Conservation (phyloP, 768 basidiomycete genomes). For the Coprinopsis sp. region DNA sequence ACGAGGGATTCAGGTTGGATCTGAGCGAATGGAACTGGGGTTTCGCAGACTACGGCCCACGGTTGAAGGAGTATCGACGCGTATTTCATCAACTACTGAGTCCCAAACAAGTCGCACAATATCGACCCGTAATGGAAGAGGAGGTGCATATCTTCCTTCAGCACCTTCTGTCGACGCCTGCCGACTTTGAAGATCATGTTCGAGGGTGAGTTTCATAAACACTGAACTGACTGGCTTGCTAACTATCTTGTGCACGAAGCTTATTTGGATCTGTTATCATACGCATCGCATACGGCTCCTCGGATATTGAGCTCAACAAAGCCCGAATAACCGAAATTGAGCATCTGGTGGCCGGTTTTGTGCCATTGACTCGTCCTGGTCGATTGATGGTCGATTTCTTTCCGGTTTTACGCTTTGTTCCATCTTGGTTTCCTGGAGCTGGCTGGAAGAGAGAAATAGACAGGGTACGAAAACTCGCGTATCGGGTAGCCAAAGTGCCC, state of each 20-base stretch:
- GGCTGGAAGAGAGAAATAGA: not conserved
- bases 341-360: not conserved
- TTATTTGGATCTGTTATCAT: constrained; percentile 38
- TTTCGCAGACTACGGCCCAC: constrained; percentile 26
- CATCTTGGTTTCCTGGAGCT: not conserved
- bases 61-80: constrained; percentile 41
- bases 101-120: constrained; percentile 26
- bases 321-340: constrained; percentile 15
- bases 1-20: not conserved
- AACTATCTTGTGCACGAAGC: constrained; percentile 21
- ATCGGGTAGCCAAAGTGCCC: not conserved
- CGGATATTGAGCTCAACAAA: constrained; percentile 22
- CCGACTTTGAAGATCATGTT: constrained; percentile 12
- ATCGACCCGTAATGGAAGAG: constrained; percentile 35
- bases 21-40: constrained; percentile 40
- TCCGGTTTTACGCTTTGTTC: not conserved
- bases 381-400: not conserved
- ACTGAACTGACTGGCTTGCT: too few species aligned
- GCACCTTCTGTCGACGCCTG: constrained; percentile 26
- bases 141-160: constrained; percentile 36
- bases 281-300: constrained; percentile 25
- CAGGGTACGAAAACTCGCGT: not conserved
- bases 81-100: constrained; percentile 42
- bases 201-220: constrained; percentile 1
- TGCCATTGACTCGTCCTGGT: not conserved